Conservation (phyloP, 2,329 filamentous ascomycete genomes). For the Fusarium sp. region DNA sequence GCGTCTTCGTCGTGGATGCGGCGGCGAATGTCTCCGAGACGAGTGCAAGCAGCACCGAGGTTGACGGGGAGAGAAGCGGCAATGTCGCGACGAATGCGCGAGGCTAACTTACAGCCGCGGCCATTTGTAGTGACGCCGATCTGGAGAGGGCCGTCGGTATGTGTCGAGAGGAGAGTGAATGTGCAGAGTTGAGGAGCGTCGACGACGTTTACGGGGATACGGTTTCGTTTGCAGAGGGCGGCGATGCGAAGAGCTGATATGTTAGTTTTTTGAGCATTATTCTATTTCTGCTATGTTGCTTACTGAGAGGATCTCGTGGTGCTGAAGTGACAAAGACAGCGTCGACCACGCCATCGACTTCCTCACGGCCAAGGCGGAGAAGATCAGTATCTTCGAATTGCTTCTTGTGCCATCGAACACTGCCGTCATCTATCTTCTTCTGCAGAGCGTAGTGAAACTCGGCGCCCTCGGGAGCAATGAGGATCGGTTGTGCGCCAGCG, state of each 20-base stretch:
- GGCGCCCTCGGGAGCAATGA: conserved; percentile 76
- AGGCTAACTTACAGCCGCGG: conserved; percentile 91
- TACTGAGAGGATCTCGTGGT: conserved; percentile 59
- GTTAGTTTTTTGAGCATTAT: neutral
- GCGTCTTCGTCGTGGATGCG: conserved; percentile 79
- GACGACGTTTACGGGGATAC: conserved; percentile 93
- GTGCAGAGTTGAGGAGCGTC: conserved; percentile 89
- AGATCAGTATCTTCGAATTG: conserved; percentile 78
- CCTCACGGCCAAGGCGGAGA: conserved; percentile 79
- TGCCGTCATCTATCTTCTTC: conserved; percentile 72
- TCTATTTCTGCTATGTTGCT: conserved; percentile 28
- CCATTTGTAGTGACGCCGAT: conserved; percentile 97
- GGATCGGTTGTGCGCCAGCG: conserved; percentile 82
- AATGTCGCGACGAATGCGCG: conserved; percentile 88
- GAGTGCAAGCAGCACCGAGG: conserved; percentile 80
- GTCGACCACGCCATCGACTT: conserved; percentile 83
- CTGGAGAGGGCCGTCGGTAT: conserved; percentile 90
- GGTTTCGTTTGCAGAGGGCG: conserved; percentile 76
- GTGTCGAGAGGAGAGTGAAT: conserved; percentile 88
- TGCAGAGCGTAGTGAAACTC: conserved; percentile 68
- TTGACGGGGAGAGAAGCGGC: conserved; percentile 79
- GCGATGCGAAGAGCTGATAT: conserved; percentile 73
- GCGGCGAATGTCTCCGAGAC: conserved; percentile 77
- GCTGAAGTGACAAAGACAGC: conserved; percentile 85
- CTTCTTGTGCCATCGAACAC: conserved; percentile 73